phyloP scores from a whole-genome alignment of 116 monocot genomes.

The Posidonia oceanica region DNA sequence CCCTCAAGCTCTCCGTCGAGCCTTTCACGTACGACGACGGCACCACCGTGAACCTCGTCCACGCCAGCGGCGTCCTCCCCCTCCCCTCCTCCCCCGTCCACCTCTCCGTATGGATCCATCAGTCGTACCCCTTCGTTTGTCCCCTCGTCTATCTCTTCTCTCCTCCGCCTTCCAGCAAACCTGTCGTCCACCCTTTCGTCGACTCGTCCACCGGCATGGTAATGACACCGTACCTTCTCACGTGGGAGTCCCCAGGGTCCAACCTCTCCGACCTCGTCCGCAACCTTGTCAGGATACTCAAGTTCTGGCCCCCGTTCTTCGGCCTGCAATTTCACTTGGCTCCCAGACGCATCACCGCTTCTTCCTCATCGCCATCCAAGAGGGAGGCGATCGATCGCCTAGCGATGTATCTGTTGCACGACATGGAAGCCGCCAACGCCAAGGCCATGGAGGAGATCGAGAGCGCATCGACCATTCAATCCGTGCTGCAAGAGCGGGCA shows the following conservation, averaged over 20 bases:
- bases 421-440: neutral
- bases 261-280: conserved; percentile 23
- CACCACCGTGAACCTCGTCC: conserved; percentile 9
- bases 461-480: neutral
- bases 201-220: conserved; percentile 6
- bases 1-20: conserved; percentile 5
- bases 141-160: conserved; percentile 13
- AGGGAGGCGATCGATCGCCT: conserved; percentile 26
- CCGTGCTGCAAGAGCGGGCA: neutral
- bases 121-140: neutral
- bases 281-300: conserved; percentile 23
- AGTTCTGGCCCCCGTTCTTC: conserved; percentile 2
- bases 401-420: neutral
- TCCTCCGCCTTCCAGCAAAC: neutral
- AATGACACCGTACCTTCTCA: conserved; percentile 15
- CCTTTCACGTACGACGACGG: conserved; percentile 11
- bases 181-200: conserved; percentile 16
- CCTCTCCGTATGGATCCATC: conserved; percentile 17
- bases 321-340: too few relatives aligned
- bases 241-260: conserved; percentile 19
- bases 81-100: neutral
- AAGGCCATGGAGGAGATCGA: conserved; percentile 9
- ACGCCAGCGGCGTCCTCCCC: conserved; percentile 10
- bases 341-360: neutral
- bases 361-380: neutral